These are phyloP conservation scores for Lomentospora prolificans DNA, from an alignment of 2,329 filamentous ascomycete genomes.

Conservation along the genomic window DNA sequence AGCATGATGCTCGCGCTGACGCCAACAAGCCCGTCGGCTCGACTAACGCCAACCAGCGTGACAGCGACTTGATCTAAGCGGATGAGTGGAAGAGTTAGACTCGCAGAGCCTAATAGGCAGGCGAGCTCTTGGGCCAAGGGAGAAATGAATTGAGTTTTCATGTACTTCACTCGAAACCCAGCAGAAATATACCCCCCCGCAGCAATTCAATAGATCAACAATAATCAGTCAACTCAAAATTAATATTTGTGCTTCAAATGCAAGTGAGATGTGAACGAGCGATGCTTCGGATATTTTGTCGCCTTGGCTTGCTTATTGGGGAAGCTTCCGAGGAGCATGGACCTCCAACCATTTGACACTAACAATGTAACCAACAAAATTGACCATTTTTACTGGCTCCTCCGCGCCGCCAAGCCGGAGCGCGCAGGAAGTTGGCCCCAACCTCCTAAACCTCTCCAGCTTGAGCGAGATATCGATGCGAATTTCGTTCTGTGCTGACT, in stretches of 20 bases:
- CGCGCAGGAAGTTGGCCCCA: neutral
- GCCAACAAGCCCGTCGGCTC: conserved; percentile 28
- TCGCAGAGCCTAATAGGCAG: neutral
- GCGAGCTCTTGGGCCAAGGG: neutral
- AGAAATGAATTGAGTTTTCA: neutral
- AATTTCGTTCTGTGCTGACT: too few species aligned
- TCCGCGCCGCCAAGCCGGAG: neutral
- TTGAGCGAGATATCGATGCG: too few species aligned
- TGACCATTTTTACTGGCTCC: neutral
- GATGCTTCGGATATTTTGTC: too few species aligned
- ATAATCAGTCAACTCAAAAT: neutral
- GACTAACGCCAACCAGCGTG: neutral
- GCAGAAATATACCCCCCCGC: neutral
- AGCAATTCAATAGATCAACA: neutral
- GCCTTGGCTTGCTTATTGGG: too few species aligned
- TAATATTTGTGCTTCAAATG: neutral
- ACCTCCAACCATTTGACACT: neutral
- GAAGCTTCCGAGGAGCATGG: neutral
- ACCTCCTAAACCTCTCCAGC: neutral
- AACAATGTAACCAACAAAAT: neutral
- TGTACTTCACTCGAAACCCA: neutral
- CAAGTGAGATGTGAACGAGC: neutral
- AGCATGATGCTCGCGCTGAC: conserved; percentile 30
- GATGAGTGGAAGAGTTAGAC: neutral
- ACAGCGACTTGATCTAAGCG: neutral